A percentile compares a stretch with the other conserved stretches of the same genome.
Conservation (phyloP, 2,329 filamentous ascomycete species). For the Ustulina deusta region DNA sequence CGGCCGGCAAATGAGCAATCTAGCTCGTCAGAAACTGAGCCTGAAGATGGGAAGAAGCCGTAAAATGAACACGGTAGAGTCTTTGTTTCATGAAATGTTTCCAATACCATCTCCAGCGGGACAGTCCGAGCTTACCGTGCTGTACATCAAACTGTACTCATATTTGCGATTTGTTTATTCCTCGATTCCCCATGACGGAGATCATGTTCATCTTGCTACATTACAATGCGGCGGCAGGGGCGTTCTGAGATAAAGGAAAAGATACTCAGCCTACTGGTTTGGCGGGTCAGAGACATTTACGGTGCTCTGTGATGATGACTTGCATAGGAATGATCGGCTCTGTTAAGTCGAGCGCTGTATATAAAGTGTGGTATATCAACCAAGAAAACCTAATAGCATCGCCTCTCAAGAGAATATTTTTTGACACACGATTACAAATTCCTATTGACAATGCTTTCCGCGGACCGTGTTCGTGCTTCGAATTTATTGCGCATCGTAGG, state of each 20-base stretch:
- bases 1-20: conserved; percentile 70
- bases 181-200: conserved; percentile 38
- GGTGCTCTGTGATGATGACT: conserved; percentile 59
- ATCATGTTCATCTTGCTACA: conserved; percentile 54
- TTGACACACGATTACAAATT: background rate
- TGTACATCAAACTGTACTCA: conserved; percentile 65
- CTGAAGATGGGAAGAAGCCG: conserved; percentile 77
- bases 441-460: background rate
- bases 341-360: conserved; percentile 57
- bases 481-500: background rate
- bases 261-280: conserved; percentile 46
- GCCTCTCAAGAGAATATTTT: conserved; percentile 60
- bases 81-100: conserved; percentile 40
- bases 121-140: conserved; percentile 53
- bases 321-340: conserved; percentile 57
- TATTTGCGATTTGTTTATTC: conserved; percentile 55
- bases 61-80: conserved; percentile 52
- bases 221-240: conserved; percentile 50
- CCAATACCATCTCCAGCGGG: conserved; percentile 48
- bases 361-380: conserved; percentile 52
- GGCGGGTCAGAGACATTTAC: conserved; percentile 45
- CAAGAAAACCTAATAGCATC: conserved; percentile 67
- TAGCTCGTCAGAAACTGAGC: conserved; percentile 53
- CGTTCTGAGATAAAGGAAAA: conserved; percentile 53
- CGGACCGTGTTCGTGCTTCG: background rate